Evolutionary conservation across 1,284 basidiomycete species (phyloP), one percentile per base, ranked within the genome.

Genomic region (Naganishia sp.): DNA sequence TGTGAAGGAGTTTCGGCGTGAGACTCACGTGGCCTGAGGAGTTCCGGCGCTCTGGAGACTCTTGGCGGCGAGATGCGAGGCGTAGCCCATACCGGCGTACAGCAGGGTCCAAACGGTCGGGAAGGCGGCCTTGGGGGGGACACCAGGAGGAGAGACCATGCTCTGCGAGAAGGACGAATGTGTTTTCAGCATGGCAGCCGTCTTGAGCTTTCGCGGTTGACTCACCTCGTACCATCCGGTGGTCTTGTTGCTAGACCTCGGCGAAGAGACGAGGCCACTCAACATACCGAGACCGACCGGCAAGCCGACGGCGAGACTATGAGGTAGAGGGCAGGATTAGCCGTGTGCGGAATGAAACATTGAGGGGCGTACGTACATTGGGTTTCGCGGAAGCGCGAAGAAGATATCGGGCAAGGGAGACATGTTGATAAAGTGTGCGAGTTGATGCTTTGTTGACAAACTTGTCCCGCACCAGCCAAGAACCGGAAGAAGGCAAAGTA

Each of bases 71-170:
- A 91, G 75, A 77, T 90, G 86, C 4, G 87, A 87, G 1, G 87
- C 87, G 74, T 86, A 89, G 54, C 89, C 89, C 85, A 89, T 88
- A 11, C 84, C 67, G 11, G 69, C 70, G 65, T 86, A 86, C 4
- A 88, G 76, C 0, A 81, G 68, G 0, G 85, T 82, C 87, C 87
- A 88, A 23, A 85, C 84, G 67, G 87, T 82, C 3, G 85, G 84
- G 71, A 87, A 87, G 1, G 82, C 82, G 63, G 82, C 78, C 43
- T 79, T 77, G 13, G 85, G 83, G 35, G 85, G 85, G 43, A 78
- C 75, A 6, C 80, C 82, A 10, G 84, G 82, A 13, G 85, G 84
- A 7, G 76, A 70, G 18, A 71, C 69, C 35, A 85, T 71, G 60
- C 73, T 80, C 85, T 85, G 62, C 11, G 18, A 25, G 2, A 25